Evolutionary conservation across 2,329 filamentous ascomycete species (phyloP).

Genomic region (Plectosphaerella cucumerina): DNA sequence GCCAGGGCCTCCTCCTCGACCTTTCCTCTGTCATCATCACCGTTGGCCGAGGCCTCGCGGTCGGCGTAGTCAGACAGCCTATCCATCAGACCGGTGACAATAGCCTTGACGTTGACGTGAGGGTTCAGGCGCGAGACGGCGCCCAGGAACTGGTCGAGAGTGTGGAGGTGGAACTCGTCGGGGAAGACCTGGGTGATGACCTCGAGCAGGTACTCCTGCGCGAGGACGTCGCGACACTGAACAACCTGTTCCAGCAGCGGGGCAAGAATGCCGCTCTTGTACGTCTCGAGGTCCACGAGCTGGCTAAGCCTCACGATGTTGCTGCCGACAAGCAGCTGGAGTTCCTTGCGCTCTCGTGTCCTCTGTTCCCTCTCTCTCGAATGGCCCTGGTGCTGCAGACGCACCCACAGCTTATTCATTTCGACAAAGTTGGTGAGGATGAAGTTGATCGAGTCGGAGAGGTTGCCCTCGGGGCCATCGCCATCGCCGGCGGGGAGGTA

Average conservation of each 20-base stretch:
- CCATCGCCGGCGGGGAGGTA: constrained; percentile 75
- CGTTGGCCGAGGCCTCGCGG: constrained; percentile 71
- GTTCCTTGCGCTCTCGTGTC: constrained; percentile 89
- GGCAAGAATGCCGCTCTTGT: constrained; percentile 84
- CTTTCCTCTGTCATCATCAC: constrained; percentile 67
- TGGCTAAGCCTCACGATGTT: constrained; percentile 95
- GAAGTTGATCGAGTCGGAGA: constrained; percentile 97
- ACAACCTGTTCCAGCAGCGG: constrained; percentile 95
- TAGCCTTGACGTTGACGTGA: constrained; percentile 95
- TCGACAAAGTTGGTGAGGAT: constrained; percentile 98
- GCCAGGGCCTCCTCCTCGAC: constrained; percentile 80
- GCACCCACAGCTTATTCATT: constrained; percentile 99
- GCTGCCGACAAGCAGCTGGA: constrained; percentile 92
- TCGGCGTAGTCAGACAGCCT: constrained; percentile 92
- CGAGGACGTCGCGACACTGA: constrained; percentile 92
- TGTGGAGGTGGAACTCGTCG: constrained; percentile 96
- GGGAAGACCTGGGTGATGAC: constrained; percentile 99
- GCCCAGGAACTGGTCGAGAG: constrained; percentile 88
- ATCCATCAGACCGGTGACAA: constrained; percentile 98
- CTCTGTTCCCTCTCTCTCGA: constrained; percentile 90
- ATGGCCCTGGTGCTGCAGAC: constrained; percentile 94
- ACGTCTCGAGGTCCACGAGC: constrained; percentile 88
- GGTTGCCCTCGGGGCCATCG: constrained; percentile 90
- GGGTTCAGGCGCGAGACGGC: constrained; percentile 91
- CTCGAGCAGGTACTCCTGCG: constrained; percentile 95